A percentile compares a stretch with the other conserved stretches of the same genome.
phyloP scores from a whole-genome alignment of 1,284 basidiomycete species.

The Lignosus rhinocerotis region DNA sequence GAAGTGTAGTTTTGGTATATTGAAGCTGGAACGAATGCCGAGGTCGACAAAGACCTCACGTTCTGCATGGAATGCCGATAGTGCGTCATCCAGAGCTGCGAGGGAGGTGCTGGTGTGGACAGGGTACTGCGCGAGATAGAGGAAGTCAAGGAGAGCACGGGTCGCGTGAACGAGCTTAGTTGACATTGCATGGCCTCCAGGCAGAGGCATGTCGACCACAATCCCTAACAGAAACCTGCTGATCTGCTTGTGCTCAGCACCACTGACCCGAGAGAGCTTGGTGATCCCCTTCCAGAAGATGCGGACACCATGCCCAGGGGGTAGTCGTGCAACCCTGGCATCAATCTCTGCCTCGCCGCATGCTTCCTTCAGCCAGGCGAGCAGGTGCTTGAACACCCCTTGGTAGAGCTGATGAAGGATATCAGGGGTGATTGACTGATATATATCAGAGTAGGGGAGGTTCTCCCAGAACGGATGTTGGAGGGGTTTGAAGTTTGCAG shows the following conservation, averaged over 20 bases:
- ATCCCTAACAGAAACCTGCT: constrained; percentile 24
- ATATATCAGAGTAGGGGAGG: constrained; percentile 39
- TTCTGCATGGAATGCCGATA: constrained; percentile 30
- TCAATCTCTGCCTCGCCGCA: constrained; percentile 24
- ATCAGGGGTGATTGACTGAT: constrained; percentile 40
- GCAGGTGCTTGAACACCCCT: constrained; percentile 35
- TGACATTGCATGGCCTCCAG: constrained; percentile 24
- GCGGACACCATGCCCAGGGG: constrained; percentile 22
- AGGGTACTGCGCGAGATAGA: constrained; percentile 27
- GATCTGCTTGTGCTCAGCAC: constrained; percentile 26
- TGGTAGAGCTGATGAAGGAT: constrained; percentile 44
- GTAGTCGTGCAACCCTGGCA: constrained; percentile 19
- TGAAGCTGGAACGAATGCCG: constrained; percentile 30
- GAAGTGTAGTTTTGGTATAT: constrained; percentile 33
- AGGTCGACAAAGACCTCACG: constrained; percentile 30
- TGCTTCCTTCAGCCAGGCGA: constrained; percentile 26
- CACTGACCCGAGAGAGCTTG: constrained; percentile 20
- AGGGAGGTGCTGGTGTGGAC: constrained; percentile 28
- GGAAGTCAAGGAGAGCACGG: no score
- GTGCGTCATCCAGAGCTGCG: background rate
- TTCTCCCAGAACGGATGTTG: constrained; percentile 39
- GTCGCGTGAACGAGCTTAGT: background rate
- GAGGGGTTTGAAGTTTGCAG: constrained; percentile 15
- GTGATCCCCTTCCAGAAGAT: constrained; percentile 30
- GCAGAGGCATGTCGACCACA: background rate